These are phyloP conservation scores for Tuctoria greenei DNA, from an alignment of 176 grass and related monocot species.

Conservation along the genomic window DNA sequence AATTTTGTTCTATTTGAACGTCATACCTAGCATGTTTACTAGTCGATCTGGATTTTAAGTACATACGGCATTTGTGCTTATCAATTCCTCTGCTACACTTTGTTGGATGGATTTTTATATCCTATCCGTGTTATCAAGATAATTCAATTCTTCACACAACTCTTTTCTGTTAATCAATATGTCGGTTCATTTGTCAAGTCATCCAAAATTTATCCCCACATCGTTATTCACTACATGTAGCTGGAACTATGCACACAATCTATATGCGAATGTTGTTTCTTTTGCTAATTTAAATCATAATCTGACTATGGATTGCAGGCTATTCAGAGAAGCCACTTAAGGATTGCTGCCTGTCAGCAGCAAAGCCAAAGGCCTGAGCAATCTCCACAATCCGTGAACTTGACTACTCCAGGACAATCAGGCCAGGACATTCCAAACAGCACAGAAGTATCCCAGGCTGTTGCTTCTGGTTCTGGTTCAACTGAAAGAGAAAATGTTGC, in stretches of 20 bases:
- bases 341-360: conserved; percentile 51
- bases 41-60: background rate
- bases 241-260: background rate
- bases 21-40: background rate
- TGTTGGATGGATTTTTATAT: background rate
- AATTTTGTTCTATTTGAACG: background rate
- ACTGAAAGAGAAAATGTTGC: conserved; percentile 40
- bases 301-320: conserved; percentile 52
- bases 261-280: background rate
- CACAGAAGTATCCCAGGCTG: conserved; percentile 26
- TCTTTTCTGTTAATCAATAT: background rate
- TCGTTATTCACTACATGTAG: conserved; percentile 6
- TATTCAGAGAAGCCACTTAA: conserved; percentile 60
- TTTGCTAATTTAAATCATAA: background rate
- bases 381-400: conserved; percentile 20
- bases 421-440: conserved; percentile 19
- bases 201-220: background rate
- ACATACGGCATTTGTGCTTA: background rate
- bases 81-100: background rate
- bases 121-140: background rate
- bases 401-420: conserved; percentile 20
- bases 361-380: conserved; percentile 29
- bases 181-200: background rate
- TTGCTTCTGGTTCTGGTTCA: conserved; percentile 43
- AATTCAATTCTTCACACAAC: background rate